A percentile compares a stretch with the other conserved stretches of the same genome.
These are phyloP conservation scores for Thozetella sp. DNA, from an alignment of 495 filamentous ascomycete species.

Conservation along the genomic window DNA sequence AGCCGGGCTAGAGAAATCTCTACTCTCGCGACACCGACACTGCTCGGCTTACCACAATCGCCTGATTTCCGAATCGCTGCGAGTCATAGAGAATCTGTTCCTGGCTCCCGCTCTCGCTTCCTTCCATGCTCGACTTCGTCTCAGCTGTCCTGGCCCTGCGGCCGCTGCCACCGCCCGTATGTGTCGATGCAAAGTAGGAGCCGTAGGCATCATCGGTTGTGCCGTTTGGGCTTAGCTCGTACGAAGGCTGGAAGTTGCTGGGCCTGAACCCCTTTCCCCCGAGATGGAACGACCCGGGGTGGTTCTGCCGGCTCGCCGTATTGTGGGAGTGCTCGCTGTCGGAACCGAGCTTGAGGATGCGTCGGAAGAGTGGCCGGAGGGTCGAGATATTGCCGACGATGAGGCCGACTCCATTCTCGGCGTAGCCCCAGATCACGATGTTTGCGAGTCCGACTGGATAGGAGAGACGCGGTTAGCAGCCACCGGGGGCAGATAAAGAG, in stretches of 20 bases:
- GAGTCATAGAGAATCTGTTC: neutral
- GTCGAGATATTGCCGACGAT: neutral
- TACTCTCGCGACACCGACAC: no score
- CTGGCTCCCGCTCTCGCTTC: neutral
- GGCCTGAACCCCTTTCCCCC: neutral
- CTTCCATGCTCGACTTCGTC: neutral
- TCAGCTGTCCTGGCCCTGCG: neutral
- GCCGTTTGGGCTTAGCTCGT: neutral
- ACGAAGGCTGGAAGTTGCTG: neutral
- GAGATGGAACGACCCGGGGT: neutral
- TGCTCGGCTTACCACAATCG: neutral
- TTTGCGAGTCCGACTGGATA: neutral
- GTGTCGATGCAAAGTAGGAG: neutral
- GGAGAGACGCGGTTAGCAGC: neutral
- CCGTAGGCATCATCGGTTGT: neutral
- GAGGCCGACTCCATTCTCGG: neutral
- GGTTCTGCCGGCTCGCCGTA: neutral
- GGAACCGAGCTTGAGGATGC: neutral
- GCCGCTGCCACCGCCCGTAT: neutral
- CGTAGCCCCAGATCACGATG: constrained; percentile 1
- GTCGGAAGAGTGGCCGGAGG: neutral
- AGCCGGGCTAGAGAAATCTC: no score
- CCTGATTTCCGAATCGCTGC: neutral
- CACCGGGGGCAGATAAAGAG: neutral
- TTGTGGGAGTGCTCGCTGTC: neutral